Conservation (phyloP, 345 rosid species). For the Bruguiera parviflora region DNA sequence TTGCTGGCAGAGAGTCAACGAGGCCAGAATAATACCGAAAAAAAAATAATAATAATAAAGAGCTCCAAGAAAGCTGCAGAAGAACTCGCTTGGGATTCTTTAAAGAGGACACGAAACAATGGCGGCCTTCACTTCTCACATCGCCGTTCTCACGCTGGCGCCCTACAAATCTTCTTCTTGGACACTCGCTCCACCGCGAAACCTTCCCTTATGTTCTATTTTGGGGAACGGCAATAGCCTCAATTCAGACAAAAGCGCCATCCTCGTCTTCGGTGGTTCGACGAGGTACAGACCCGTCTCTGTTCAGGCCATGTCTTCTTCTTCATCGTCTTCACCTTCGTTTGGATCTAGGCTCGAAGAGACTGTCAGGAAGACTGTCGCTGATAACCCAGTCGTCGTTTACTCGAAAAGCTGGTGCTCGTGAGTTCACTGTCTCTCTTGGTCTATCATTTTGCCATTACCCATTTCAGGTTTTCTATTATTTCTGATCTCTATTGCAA, state of each 20-base stretch:
- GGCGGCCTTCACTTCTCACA: too few species aligned
- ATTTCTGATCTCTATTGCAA: not conserved
- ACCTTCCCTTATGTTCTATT: too few species aligned
- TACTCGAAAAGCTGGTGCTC: slow-evolving; percentile 98
- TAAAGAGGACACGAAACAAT: too few species aligned
- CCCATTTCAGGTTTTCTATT: not conserved
- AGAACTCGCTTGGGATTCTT: too few species aligned
- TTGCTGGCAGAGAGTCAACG: too few species aligned
- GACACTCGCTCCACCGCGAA: too few species aligned
- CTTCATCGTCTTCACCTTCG: slow-evolving; percentile 41
- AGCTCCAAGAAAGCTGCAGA: too few species aligned
- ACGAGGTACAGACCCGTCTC: slow-evolving; percentile 32
- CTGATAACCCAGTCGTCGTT: slow-evolving; percentile 75
- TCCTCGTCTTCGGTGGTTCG: slow-evolving; percentile 25
- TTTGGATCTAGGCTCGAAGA: slow-evolving; percentile 87
- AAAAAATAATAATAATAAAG: too few species aligned
- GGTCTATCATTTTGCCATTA: not conserved
- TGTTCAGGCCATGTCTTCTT: slow-evolving; percentile 41
- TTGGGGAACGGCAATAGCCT: too few species aligned
- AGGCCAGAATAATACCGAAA: too few species aligned
- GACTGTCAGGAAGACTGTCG: slow-evolving; percentile 58
- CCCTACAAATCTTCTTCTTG: too few species aligned
- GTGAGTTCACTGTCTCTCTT: slow-evolving; percentile 41
- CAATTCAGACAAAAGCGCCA: not conserved
- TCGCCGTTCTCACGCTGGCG: too few species aligned